phyloP scores from a whole-genome alignment of 2,329 filamentous ascomycete genomes.

The Alternaria brassicicola region DNA sequence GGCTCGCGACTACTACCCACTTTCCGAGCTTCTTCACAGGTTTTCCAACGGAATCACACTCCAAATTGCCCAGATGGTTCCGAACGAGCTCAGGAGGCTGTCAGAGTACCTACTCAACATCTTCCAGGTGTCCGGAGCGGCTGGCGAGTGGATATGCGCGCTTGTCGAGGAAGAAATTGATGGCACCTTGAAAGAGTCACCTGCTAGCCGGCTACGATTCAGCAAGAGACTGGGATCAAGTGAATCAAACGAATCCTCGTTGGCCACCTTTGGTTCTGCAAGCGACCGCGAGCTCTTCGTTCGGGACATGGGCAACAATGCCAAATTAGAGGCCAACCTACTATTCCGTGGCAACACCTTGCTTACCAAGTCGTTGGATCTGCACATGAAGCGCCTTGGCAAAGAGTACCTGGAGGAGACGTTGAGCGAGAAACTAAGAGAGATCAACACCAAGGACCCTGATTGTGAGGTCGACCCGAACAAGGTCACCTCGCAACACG shows the following conservation, averaged over 20 bases:
- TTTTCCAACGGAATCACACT: constrained; percentile 84
- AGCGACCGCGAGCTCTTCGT: constrained; percentile 74
- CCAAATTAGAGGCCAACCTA: constrained; percentile 88
- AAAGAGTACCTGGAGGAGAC: constrained; percentile 91
- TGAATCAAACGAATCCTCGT: constrained; percentile 64
- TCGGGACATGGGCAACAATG: constrained; percentile 77
- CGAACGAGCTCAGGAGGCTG: constrained; percentile 76
- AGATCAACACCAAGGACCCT: constrained; percentile 88
- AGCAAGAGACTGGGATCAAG: constrained; percentile 73
- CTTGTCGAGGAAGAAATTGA: constrained; percentile 98
- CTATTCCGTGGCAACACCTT: constrained; percentile 95
- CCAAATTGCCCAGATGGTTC: constrained; percentile 80
- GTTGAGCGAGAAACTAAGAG: constrained; percentile 80
- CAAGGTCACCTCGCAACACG: constrained; percentile 68
- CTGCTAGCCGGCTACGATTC: constrained; percentile 70
- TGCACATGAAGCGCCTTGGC: constrained; percentile 92
- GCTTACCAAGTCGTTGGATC: constrained; percentile 89
- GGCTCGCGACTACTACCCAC: constrained; percentile 79
- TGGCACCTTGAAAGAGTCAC: constrained; percentile 81
- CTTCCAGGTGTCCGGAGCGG: constrained; percentile 87
- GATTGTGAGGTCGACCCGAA: constrained; percentile 96
- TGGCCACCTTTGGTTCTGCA: constrained; percentile 44
- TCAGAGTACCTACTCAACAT: constrained; percentile 91
- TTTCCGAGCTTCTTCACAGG: constrained; percentile 82
- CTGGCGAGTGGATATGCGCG: constrained; percentile 88